Percentiles rank a stretch among this genome's conserved stretches.
Conservation (phyloP, 2,329 filamentous ascomycete species). For the Sordariomycetes sp. region DNA sequence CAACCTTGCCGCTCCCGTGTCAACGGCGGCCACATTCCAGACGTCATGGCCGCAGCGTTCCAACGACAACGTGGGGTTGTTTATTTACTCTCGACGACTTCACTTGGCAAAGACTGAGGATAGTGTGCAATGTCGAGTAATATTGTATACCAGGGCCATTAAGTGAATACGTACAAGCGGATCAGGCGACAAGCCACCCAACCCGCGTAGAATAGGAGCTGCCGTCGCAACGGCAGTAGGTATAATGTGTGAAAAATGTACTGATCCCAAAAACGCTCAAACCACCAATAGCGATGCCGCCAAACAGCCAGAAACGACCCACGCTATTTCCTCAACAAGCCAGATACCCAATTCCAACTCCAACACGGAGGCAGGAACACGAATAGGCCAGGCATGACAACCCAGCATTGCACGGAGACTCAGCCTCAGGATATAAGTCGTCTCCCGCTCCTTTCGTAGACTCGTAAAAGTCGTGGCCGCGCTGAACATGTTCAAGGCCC, state of each 20-base stretch:
- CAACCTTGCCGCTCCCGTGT: background rate
- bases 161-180: slow-evolving; percentile 14
- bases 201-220: slow-evolving; percentile 4
- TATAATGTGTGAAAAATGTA: slow-evolving; percentile 6
- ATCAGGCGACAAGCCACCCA: background rate
- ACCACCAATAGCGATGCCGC: no score
- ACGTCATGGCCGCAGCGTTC: no score
- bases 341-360: slow-evolving; percentile 1
- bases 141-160: slow-evolving; percentile 23
- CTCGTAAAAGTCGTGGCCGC: slow-evolving; percentile 25
- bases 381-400: background rate
- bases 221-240: slow-evolving; percentile 2
- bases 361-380: slow-evolving; percentile 4
- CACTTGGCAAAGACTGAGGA: background rate
- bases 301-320: no score
- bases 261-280: slow-evolving; percentile 3
- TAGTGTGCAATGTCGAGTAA: slow-evolving; percentile 19
- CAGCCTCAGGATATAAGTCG: background rate
- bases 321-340: slow-evolving; percentile 1
- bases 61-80: background rate
- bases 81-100: no score
- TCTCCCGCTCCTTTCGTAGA: slow-evolving; percentile 12
- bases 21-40: slow-evolving; percentile 2
- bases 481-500: slow-evolving; percentile 10
- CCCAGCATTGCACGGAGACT: slow-evolving; percentile 3